Evolutionary conservation across 495 filamentous ascomycete genomes (phyloP).

Genomic region (Penicillium flavigenum): DNA sequence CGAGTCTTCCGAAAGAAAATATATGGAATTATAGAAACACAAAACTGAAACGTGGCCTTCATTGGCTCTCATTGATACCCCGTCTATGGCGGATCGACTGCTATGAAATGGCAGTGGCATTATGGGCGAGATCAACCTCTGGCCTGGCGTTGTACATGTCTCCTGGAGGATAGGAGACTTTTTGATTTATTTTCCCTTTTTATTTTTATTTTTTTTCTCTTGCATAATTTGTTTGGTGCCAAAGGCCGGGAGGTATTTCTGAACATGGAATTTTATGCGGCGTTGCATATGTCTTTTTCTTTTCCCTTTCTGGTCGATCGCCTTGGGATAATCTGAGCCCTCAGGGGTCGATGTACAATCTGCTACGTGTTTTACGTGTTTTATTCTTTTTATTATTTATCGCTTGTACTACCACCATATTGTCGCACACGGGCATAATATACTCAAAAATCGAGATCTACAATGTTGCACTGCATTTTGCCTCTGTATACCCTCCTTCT

Average conservation of each 20-base stretch:
- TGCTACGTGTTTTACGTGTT: conserved; percentile 17
- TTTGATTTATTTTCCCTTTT: conserved; percentile 16
- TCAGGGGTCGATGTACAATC: conserved; percentile 30
- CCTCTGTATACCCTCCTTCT: not conserved
- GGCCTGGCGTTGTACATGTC: conserved; percentile 43
- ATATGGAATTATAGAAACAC: conserved; percentile 11
- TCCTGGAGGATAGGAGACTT: conserved; percentile 21
- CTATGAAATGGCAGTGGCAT: conserved; percentile 20
- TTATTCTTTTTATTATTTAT: conserved; percentile 9
- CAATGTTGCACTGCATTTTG: conserved; percentile 5
- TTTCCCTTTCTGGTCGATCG: conserved; percentile 14
- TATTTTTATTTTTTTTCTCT: conserved; percentile 21
- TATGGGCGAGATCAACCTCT: conserved; percentile 23
- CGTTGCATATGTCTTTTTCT: conserved; percentile 24
- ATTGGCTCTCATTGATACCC: conserved; percentile 29
- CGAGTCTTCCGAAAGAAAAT: conserved; percentile 8
- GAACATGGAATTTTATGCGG: conserved; percentile 19
- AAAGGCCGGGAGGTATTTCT: conserved; percentile 23
- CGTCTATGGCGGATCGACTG: conserved; percentile 23
- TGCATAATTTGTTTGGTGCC: conserved; percentile 33
- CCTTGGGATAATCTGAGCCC: conserved; percentile 20
- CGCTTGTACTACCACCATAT: conserved; percentile 24
- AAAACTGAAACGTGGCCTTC: conserved; percentile 6
- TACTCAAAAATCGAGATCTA: conserved; percentile 17
- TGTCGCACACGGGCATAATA: conserved; percentile 24